Conservation (phyloP, 768 basidiomycete genomes). For the Podaxis sp. region DNA sequence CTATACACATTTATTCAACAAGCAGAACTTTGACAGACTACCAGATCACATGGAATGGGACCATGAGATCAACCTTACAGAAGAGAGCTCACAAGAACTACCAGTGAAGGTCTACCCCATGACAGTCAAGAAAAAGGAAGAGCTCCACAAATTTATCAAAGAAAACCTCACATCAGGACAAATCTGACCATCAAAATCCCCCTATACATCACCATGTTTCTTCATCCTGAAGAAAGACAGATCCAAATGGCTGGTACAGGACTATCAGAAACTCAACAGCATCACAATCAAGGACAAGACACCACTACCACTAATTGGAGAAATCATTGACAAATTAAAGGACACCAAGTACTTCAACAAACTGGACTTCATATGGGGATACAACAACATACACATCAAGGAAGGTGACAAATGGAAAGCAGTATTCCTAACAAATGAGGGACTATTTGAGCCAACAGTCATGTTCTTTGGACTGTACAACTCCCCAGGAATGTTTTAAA, state of each 20-base stretch:
- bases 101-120: too few species aligned
- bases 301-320: conserved; percentile 29
- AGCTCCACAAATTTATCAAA: conserved; percentile 23
- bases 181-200: conserved; percentile 23
- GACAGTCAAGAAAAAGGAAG: conserved; percentile 27
- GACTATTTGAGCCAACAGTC: conserved; percentile 9
- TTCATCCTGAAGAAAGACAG: conserved; percentile 22
- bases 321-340: conserved; percentile 23
- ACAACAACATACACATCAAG: not conserved
- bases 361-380: conserved; percentile 4
- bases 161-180: conserved; percentile 22
- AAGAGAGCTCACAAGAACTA: not conserved
- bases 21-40: not conserved
- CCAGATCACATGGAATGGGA: not conserved
- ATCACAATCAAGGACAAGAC: conserved; percentile 31
- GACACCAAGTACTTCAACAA: not conserved
- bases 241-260: conserved; percentile 25
- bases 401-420: not conserved
- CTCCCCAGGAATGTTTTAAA: conserved; percentile 14
- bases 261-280: conserved; percentile 32
- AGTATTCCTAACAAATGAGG: not conserved
- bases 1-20: not conserved
- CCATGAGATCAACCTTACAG: not conserved
- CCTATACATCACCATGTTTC: conserved; percentile 22
- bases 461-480: conserved; percentile 16